Evolutionary conservation across 805 yeast genomes (phyloP), one percentile per base, ranked within the genome.

Genomic region (Zygosaccharomyces bisporus): DNA sequence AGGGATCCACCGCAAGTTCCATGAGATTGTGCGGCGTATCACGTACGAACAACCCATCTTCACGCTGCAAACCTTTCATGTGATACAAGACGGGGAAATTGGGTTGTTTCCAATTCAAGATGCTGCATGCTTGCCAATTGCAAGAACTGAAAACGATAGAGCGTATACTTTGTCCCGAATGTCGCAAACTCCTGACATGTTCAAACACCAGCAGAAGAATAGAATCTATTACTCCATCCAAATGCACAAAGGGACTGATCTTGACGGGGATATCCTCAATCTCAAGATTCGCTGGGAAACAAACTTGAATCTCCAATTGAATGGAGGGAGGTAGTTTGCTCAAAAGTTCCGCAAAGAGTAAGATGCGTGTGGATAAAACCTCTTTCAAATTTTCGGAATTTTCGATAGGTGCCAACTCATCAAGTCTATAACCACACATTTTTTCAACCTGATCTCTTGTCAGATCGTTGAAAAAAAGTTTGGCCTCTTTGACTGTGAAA

Each of bases 81-180:
- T 82, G 79, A 67, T 86, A 85, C 52, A 93, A 81, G 0, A 93
- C 98, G 0, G 99, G 97, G 67, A 84, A 93, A 63, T 91, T 91
- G 10, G 99, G 98, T 67, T 93, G 99, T 66, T 93, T 93, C 99
- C 99, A 93, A 66, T 93, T 93, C 55, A 93, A 68, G 36, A 88
- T 85, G 8, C 95, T 87, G 66, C 98, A 93, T n/a, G 89, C 87
- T 36, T 81, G 78, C 25, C 96, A 85, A 64, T 89, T 88, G 44
- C 85, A 78, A 1, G 96, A 87, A 9, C 95, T 79, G 64, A 93
- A 86, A 7, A 91, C 81, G 34, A 93, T 69, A 1, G 95, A 80
- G 47, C 95, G 71, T 16, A 77, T 42, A 8, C 30, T 63, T 18
- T 63, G 58, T 14, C 64, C 61, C 29, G 62, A 54, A 55, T 72